Evolutionary conservation across 169 alveolate species (phyloP).

Genomic region (Plasmodium coatneyi): DNA sequence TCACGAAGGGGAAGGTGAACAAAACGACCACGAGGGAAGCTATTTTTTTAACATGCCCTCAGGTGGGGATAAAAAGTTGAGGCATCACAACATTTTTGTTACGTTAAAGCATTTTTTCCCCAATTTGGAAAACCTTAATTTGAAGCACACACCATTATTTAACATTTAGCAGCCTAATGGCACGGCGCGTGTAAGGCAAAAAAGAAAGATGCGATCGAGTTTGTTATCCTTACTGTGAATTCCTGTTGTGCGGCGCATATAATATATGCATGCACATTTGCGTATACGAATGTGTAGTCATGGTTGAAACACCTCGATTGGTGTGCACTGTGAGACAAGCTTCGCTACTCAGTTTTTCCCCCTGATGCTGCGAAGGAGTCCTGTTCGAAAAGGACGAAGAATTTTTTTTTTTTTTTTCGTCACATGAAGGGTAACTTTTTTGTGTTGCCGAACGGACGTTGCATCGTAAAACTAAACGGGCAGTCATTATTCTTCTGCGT

Average conservation of each 20-base stretch:
- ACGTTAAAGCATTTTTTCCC: background rate
- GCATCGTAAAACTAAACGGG: background rate
- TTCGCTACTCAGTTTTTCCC: background rate
- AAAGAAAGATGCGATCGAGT: background rate
- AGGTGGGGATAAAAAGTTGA: background rate
- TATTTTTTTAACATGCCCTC: background rate
- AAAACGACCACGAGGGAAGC: background rate
- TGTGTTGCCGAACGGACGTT: background rate
- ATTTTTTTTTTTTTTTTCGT: background rate
- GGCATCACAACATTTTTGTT: background rate
- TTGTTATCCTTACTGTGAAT: background rate
- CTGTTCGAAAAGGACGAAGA: background rate
- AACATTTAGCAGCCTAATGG: background rate
- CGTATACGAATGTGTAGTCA: background rate
- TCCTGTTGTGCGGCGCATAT: background rate
- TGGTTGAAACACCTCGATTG: background rate
- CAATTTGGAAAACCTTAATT: constrained; percentile 17
- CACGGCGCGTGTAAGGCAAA: background rate
- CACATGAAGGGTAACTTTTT: background rate
- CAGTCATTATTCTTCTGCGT: background rate
- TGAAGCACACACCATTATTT: background rate
- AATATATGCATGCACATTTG: background rate
- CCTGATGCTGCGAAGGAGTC: background rate
- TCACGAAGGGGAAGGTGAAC: background rate
- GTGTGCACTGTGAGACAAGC: background rate